phyloP scores from a whole-genome alignment of 2,329 filamentous ascomycete species.

The Penicillium freii region DNA sequence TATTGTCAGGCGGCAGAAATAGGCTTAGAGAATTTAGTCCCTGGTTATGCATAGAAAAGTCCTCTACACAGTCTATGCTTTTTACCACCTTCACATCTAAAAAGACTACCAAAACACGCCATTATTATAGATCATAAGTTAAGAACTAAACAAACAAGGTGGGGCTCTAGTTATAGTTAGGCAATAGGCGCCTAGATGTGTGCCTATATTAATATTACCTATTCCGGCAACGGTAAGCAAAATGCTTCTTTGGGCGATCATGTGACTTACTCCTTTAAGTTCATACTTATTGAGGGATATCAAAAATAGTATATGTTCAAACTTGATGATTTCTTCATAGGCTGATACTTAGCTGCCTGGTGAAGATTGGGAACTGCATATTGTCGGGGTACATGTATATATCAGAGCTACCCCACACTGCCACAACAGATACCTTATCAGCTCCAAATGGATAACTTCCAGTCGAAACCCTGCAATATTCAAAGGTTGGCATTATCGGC shows the following conservation, averaged over 20 bases:
- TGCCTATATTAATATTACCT: conserved; percentile 13
- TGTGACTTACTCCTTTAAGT: no score
- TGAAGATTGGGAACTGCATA: no score
- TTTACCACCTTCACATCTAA: no score
- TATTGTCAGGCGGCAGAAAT: no score
- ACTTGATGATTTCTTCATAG: background rate
- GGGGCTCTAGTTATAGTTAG: conserved; percentile 20
- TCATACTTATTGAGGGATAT: background rate
- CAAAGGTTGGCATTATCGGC: background rate
- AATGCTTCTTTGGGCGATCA: conserved; percentile 10
- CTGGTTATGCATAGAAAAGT: no score
- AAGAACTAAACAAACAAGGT: conserved; percentile 25
- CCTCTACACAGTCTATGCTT: no score
- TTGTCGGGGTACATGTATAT: background rate
- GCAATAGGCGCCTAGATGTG: conserved; percentile 20
- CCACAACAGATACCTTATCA: background rate
- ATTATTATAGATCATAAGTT: conserved; percentile 21
- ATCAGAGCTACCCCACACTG: background rate
- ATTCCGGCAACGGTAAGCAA: conserved; percentile 23
- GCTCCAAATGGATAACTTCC: no score
- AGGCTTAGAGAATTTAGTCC: no score
- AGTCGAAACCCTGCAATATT: background rate
- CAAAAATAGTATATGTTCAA: background rate
- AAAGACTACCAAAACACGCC: no score
- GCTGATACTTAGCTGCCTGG: background rate